Conservation (phyloP, 2,329 filamentous ascomycete species). For the Trichoderma afroharzianum region DNA sequence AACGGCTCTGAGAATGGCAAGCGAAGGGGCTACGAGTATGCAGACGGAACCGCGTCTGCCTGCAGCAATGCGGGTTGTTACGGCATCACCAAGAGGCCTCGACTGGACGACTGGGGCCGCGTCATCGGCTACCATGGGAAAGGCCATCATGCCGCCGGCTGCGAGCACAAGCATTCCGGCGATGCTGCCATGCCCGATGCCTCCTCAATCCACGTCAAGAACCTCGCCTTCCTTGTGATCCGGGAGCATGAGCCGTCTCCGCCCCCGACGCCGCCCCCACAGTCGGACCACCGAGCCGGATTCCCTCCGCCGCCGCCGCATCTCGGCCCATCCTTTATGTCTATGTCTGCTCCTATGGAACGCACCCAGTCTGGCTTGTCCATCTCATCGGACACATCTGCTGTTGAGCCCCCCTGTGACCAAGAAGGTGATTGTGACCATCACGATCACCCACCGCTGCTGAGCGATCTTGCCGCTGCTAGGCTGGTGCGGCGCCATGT, state of each 20-base stretch:
- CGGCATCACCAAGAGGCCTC: constrained; percentile 17
- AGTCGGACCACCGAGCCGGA: constrained; percentile 22
- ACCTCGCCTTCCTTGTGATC: constrained; percentile 38
- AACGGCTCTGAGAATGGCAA: constrained; percentile 13
- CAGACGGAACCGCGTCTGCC: constrained; percentile 10
- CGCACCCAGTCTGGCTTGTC: constrained; percentile 48
- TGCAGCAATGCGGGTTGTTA: constrained; percentile 14
- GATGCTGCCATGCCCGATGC: not conserved
- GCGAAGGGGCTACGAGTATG: constrained; percentile 10
- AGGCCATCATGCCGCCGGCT: constrained; percentile 3
- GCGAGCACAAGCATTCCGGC: constrained; percentile 11
- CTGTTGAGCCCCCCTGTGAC: constrained; percentile 29
- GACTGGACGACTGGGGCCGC: constrained; percentile 18
- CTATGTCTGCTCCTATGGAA: constrained; percentile 37
- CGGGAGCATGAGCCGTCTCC: constrained; percentile 30
- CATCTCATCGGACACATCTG: constrained; percentile 40
- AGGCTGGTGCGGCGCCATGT: constrained; percentile 48
- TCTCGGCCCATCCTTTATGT: constrained; percentile 11
- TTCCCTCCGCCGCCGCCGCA: constrained; percentile 21
- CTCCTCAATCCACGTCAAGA: constrained; percentile 31
- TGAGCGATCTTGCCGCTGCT: constrained; percentile 47
- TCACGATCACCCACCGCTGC: constrained; percentile 23
- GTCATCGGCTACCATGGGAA: constrained; percentile 15
- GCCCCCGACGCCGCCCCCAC: constrained; percentile 16
- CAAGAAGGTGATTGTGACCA: constrained; percentile 29